A percentile compares a stretch with the other conserved stretches of the same genome.
Evolutionary conservation across 306 rosid genomes (phyloP).

Genomic region (Lupinus albus): DNA sequence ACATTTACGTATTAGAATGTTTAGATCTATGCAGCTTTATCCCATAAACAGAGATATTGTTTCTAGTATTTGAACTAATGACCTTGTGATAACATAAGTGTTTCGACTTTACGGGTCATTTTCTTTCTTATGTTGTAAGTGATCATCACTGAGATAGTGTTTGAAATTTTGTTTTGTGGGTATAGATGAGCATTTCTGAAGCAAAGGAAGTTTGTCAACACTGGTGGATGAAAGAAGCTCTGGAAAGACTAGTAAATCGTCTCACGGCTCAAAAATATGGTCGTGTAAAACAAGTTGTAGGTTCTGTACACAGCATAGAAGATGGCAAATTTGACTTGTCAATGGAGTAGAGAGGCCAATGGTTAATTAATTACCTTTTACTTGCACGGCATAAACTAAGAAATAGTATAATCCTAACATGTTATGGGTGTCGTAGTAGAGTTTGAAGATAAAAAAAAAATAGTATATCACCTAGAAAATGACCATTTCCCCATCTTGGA

Average conservation of each 20-base stretch:
- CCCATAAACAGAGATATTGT: no score
- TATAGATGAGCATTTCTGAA: constrained; percentile 68
- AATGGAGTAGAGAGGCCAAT: constrained; percentile 7
- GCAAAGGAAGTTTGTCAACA: constrained; percentile 83
- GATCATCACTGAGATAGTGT: background rate
- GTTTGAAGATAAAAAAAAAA: constrained; percentile 2
- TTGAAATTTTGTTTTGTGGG: constrained; percentile 2
- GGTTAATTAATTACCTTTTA: constrained; percentile 13
- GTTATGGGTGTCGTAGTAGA: constrained; percentile 1
- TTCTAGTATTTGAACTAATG: no score
- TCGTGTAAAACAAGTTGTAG: constrained; percentile 30
- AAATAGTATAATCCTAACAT: constrained; percentile 37
- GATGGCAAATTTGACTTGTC: constrained; percentile 48
- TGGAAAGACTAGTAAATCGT: constrained; percentile 68
- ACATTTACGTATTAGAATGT: background rate
- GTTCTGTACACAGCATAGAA: constrained; percentile 39
- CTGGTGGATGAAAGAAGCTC: constrained; percentile 93
- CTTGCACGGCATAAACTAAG: constrained; percentile 23
- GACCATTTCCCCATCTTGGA: background rate
- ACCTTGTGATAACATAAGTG: no score
- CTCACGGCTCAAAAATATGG: constrained; percentile 45
- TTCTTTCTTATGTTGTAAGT: background rate
- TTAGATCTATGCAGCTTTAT: no score
- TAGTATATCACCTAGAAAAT: background rate
- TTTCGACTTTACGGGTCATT: no score